Base-by-base conservation (phyloP, 192 early-diverging fungal genomes). In the Irineochytrium annulatum region DNA sequence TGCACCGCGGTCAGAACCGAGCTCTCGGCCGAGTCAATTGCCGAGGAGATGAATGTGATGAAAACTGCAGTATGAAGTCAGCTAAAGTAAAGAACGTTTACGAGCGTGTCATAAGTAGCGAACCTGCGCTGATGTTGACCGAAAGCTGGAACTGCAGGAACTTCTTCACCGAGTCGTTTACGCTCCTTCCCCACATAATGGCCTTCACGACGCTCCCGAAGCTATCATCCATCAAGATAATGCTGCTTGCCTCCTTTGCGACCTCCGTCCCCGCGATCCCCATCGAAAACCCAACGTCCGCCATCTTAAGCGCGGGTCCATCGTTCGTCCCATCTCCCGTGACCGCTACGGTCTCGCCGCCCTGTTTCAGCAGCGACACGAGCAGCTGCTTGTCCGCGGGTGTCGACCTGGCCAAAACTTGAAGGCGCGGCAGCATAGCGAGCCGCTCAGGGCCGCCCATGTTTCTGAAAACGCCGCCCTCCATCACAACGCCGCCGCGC, bases 311-410 rank as follows among this genome's bases (percentile, higher is more conserved):
- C 20, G 91, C 91, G 0, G 91, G 93, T 3, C 87, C 94, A 68
- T 98, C 95, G 71, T 98, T 98, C 22, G 95, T 98, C 20, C 95
- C 95, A 69, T 98, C 95, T 24, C 95, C 95, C 30, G 95, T 98
- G 0, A 98, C 93, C 0, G 95, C 91, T 0, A 98, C 95, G 59
- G 89, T 87, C 65, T 96, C 91, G 44, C 90, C 89, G 55, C 91
- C 72, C 29, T 39, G 24, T 29, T 78, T 75, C 5, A 95, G 80
- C n/a, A 77, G 74, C 35, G 73, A 68, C 14, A 94, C 90, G 59
- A 95, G 80, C 52, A 91, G 84, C 46, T 88, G 89, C 80, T 96
- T 96, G 72, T 94, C 92, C 55, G 81, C 76, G 33, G 93, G 93
- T 41, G 89, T 90, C 46, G 86, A 89, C 2, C 93, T 86, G 4